These are phyloP conservation scores for Magnaporthiopsis rhizophila DNA, from an alignment of 2,329 filamentous ascomycete genomes.

Conservation along the genomic window DNA sequence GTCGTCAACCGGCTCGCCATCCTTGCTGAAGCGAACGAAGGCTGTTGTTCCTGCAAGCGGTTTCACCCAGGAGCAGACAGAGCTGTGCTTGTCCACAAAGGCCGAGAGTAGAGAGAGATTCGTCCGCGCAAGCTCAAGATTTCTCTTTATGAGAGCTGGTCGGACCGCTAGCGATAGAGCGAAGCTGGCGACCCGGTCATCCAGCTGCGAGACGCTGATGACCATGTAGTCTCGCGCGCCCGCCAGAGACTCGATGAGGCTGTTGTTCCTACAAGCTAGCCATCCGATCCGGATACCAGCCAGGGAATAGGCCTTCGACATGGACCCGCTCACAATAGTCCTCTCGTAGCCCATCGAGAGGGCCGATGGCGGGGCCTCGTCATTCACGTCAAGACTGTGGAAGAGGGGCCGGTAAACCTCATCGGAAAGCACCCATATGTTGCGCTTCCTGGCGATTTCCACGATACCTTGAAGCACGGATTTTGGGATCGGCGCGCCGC, in stretches of 20 bases:
- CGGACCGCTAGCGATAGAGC: conserved; percentile 50
- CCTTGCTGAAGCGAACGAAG: conserved; percentile 57
- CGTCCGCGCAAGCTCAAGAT: conserved; percentile 56
- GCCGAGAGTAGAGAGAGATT: conserved; percentile 60
- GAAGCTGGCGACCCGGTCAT: conserved; percentile 70
- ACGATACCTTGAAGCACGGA: conserved; percentile 53
- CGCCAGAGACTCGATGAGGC: conserved; percentile 56
- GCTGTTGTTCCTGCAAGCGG: conserved; percentile 75
- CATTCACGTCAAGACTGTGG: conserved; percentile 49
- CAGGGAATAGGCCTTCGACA: conserved; percentile 79
- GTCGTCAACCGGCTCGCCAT: conserved; percentile 56
- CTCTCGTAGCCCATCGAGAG: conserved; percentile 65
- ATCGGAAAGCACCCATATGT: conserved; percentile 63
- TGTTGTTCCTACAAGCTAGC: conserved; percentile 59
- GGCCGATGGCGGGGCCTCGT: conserved; percentile 49
- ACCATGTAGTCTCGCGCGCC: conserved; percentile 72
- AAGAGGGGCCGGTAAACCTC: conserved; percentile 83
- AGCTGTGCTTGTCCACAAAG: conserved; percentile 58
- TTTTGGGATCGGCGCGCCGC: conserved; percentile 60
- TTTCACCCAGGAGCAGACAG: conserved; percentile 61
- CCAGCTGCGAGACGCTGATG: conserved; percentile 75
- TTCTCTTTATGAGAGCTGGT: conserved; percentile 33
- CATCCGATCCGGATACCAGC: conserved; percentile 79
- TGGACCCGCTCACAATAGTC: conserved; percentile 65
- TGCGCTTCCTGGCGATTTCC: conserved; percentile 51